Percentiles rank a stretch among this genome's conserved stretches.
These are phyloP conservation scores for Trametes versicolor DNA, from an alignment of 1,284 basidiomycete genomes.

Conservation along the genomic window DNA sequence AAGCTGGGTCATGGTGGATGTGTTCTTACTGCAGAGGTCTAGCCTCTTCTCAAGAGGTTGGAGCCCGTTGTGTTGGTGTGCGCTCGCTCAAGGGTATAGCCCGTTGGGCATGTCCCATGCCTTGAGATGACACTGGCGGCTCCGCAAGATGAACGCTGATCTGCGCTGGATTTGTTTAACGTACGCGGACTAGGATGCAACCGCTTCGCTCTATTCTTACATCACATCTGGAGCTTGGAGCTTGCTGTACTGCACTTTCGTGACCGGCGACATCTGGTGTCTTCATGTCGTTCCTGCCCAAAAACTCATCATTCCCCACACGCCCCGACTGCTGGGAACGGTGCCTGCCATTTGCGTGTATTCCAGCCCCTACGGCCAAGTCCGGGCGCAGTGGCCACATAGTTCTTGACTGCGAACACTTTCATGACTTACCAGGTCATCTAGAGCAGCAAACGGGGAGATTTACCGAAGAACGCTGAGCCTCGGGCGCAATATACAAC, in stretches of 20 bases:
- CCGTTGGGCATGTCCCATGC: too few species aligned
- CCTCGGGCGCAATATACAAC: not conserved
- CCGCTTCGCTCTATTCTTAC: too few species aligned
- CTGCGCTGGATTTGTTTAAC: not conserved
- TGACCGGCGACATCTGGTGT: slow-evolving; percentile 17
- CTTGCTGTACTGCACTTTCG: not conserved
- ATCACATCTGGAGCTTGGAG: too few species aligned
- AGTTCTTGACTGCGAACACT: not conserved
- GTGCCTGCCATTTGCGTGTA: slow-evolving; percentile 8
- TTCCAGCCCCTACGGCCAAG: not conserved
- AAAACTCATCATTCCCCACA: slow-evolving; percentile 4
- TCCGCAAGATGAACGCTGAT: not conserved
- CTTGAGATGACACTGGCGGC: too few species aligned
- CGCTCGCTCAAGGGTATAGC: too few species aligned
- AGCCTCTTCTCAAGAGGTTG: too few species aligned
- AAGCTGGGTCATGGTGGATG: too few species aligned
- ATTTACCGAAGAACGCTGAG: not conserved
- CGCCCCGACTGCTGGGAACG: slow-evolving; percentile 7
- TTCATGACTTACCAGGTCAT: not conserved
- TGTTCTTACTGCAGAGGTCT: too few species aligned
- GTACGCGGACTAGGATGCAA: too few species aligned
- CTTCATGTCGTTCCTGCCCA: slow-evolving; percentile 10
- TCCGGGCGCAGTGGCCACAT: not conserved
- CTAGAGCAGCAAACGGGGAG: too few species aligned
- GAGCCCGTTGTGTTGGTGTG: too few species aligned